phyloP scores from a whole-genome alignment of 176 grass and related monocot genomes.

The Alopecurus myosuroides region DNA sequence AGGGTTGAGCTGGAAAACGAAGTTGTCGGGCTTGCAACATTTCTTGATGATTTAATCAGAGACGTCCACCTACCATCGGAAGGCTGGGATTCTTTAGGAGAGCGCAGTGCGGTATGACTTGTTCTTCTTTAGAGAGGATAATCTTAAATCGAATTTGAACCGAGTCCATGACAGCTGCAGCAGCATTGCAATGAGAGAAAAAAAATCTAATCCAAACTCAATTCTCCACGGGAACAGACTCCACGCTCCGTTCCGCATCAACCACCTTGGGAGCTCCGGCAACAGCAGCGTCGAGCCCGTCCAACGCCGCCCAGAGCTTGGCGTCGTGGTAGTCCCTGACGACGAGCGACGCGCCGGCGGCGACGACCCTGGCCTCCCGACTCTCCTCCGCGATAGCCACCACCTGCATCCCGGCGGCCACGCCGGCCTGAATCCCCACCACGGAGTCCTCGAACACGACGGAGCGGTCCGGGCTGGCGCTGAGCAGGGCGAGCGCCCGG shows the following conservation, averaged over 20 bases:
- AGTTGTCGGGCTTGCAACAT: too few species aligned
- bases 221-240: background rate
- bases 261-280: background rate
- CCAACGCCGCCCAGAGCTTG: constrained; percentile 52
- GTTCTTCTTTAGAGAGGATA: too few species aligned
- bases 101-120: too few species aligned
- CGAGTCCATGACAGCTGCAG: background rate
- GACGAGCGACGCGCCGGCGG: constrained; percentile 55
- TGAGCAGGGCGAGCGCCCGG: constrained; percentile 49
- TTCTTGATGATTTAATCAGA: too few species aligned
- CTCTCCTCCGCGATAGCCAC: constrained; percentile 39
- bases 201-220: background rate
- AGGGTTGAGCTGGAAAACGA: too few species aligned
- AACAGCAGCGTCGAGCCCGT: constrained; percentile 10
- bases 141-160: background rate
- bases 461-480: constrained; percentile 35
- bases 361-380: constrained; percentile 39
- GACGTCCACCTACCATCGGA: too few species aligned
- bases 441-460: constrained; percentile 79
- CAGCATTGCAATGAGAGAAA: background rate
- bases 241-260: background rate
- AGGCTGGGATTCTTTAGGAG: too few species aligned
- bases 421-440: constrained; percentile 50
- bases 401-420: constrained; percentile 68
- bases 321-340: constrained; percentile 68